Percentiles rank a stretch among this genome's conserved stretches.
phyloP scores from a whole-genome alignment of 345 rosid genomes.

The Salix purpurea region DNA sequence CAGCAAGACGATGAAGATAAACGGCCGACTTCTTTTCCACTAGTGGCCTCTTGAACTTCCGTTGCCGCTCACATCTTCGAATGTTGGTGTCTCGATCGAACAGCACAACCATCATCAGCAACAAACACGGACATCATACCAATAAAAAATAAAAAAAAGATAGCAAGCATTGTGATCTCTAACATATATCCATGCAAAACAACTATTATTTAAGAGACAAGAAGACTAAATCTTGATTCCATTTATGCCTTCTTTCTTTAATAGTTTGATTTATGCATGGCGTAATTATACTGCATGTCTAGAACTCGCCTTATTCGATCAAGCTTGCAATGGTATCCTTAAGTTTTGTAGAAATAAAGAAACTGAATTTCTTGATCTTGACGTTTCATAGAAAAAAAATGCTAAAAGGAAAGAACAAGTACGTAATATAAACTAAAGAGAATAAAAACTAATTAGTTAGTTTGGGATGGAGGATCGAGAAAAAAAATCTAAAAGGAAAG shows the following conservation, averaged over 20 bases:
- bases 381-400: no score
- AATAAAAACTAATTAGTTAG: no score
- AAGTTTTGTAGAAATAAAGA: neutral
- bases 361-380: neutral
- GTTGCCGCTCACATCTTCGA: no score
- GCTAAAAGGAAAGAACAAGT: no score
- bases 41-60: neutral
- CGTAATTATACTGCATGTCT: neutral
- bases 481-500: no score
- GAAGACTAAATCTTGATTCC: neutral
- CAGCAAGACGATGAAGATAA: neutral
- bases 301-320: neutral
- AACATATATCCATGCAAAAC: neutral
- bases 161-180: neutral
- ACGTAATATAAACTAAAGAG: no score
- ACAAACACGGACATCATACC: neutral
- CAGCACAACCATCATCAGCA: neutral
- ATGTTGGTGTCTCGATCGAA: neutral
- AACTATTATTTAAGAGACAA: neutral
- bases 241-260: neutral
- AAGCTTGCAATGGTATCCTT: neutral
- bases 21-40: neutral
- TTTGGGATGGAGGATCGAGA: no score
- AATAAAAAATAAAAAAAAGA: neutral
- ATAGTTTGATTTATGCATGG: neutral